Evolutionary conservation across 2,329 filamentous ascomycete species (phyloP).

Genomic region (Ophiocordyceps polyrhachis-furcata): DNA sequence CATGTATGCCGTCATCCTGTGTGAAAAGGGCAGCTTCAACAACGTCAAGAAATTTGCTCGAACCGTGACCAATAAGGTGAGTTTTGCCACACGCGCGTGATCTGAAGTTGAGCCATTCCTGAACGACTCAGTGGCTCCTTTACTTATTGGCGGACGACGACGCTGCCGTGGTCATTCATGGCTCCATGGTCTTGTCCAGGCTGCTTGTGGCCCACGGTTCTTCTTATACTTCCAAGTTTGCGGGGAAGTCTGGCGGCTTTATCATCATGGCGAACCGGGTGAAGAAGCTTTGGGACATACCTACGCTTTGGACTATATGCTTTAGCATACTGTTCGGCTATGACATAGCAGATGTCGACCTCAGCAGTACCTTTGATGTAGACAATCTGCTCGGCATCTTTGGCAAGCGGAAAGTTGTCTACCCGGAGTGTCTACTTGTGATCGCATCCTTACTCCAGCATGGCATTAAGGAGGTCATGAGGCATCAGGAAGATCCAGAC

Average conservation of each 20-base stretch:
- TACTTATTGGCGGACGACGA: slow-evolving; percentile 82
- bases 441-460: slow-evolving; percentile 77
- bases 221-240: slow-evolving; percentile 70
- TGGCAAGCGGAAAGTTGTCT: slow-evolving; percentile 45
- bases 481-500: slow-evolving; percentile 39
- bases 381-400: slow-evolving; percentile 60
- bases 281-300: slow-evolving; percentile 74
- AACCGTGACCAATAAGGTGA: slow-evolving; percentile 85
- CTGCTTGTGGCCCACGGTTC: slow-evolving; percentile 69
- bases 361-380: slow-evolving; percentile 55
- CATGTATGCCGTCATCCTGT: slow-evolving; percentile 63
- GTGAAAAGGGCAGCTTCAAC: slow-evolving; percentile 46
- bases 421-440: slow-evolving; percentile 61
- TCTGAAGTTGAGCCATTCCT: background rate
- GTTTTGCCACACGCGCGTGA: background rate
- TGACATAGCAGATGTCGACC: slow-evolving; percentile 57
- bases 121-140: slow-evolving; percentile 52
- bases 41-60: slow-evolving; percentile 77
- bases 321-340: slow-evolving; percentile 77
- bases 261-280: slow-evolving; percentile 65
- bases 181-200: slow-evolving; percentile 65
- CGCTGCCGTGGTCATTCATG: slow-evolving; percentile 61
- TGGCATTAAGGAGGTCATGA: slow-evolving; percentile 54
- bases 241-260: slow-evolving; percentile 70
- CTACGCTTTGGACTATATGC: slow-evolving; percentile 70